Conservation (phyloP, 768 basidiomycete species). For the Dioszegia hungarica region DNA sequence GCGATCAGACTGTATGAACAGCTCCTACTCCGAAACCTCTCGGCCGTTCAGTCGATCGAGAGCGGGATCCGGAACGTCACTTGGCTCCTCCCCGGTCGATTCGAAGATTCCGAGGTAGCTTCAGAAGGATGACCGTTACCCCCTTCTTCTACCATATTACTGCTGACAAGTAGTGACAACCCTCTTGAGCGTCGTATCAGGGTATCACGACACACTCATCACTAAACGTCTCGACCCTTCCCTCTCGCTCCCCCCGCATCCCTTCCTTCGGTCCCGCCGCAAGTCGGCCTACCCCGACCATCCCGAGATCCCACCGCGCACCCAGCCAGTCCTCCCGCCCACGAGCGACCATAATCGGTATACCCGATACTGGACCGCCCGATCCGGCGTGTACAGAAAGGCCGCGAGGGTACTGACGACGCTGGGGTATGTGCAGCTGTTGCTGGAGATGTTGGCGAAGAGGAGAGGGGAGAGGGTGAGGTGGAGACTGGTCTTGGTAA, state of each 20-base stretch:
- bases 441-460: slow-evolving; percentile 81
- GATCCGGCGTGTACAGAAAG: slow-evolving; percentile 68
- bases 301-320: slow-evolving; percentile 8
- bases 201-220: slow-evolving; percentile 94
- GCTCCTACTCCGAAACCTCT: slow-evolving; percentile 77
- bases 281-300: slow-evolving; percentile 54
- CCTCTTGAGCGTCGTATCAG: slow-evolving; percentile 75
- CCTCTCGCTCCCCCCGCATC: slow-evolving; percentile 39
- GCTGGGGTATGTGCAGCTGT: slow-evolving; percentile 72
- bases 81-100: slow-evolving; percentile 92
- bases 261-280: slow-evolving; percentile 53
- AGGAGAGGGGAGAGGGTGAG: slow-evolving; percentile 63
- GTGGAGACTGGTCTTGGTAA: slow-evolving; percentile 70
- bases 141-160: neutral
- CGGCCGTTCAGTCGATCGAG: slow-evolving; percentile 80
- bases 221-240: slow-evolving; percentile 67
- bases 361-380: slow-evolving; percentile 78
- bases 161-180: slow-evolving; percentile 63
- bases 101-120: slow-evolving; percentile 94
- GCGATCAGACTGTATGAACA: slow-evolving; percentile 59
- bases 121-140: slow-evolving; percentile 79
- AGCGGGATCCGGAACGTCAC: slow-evolving; percentile 81
- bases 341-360: slow-evolving; percentile 70
- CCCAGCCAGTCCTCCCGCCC: slow-evolving; percentile 25
- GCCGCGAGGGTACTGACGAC: slow-evolving; percentile 69